Conservation (phyloP, 495 filamentous ascomycete genomes). For the Xylaria longipes region DNA sequence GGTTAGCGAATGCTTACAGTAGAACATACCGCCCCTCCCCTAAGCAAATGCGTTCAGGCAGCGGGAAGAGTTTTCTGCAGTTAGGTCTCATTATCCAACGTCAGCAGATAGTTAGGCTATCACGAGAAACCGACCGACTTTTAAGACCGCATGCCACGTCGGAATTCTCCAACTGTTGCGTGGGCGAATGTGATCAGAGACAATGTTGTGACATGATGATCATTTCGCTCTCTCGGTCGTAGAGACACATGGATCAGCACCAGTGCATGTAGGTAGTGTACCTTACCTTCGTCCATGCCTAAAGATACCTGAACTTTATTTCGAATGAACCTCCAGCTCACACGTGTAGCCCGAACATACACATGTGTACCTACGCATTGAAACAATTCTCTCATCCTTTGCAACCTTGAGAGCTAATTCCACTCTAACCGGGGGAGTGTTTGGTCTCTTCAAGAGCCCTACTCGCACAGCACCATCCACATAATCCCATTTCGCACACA, state of each 20-base stretch:
- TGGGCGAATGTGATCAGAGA: neutral
- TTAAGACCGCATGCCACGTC: neutral
- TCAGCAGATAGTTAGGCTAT: constrained; percentile 1
- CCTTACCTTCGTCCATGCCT: no score
- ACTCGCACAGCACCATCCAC: neutral
- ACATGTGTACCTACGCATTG: neutral
- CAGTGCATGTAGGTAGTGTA: no score
- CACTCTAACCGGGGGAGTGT: no score
- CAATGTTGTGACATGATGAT: neutral
- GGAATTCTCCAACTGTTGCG: neutral
- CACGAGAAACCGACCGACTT: neutral
- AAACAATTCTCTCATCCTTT: neutral
- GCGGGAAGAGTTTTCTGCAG: neutral
- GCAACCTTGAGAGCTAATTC: neutral
- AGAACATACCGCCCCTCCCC: neutral
- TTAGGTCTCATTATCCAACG: neutral
- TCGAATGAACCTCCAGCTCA: neutral
- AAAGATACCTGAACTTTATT: neutral
- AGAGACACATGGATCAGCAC: no score
- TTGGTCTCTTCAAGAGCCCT: no score
- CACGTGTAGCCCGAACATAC: neutral
- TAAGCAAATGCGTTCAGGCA: neutral
- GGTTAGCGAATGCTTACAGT: neutral
- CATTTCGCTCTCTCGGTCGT: no score
- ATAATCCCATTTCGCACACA: neutral